Base-by-base conservation (phyloP, 306 rosid genomes). In the Inga laurina region DNA sequence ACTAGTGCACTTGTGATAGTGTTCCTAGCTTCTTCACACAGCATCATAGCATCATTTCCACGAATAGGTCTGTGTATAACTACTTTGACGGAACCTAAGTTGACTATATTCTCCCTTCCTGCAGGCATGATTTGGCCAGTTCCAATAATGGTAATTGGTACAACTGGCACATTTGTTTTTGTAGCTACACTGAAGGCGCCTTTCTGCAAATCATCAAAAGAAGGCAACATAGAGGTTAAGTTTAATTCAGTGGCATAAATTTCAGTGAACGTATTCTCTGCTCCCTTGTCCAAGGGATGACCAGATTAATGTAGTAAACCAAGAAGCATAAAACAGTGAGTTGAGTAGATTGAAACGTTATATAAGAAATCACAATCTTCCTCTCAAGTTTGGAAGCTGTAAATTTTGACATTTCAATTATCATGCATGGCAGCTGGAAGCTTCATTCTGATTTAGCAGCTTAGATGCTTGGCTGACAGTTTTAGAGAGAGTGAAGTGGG, bases 121-220 rank as follows among this genome's bases (percentile, higher is more conserved):
- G 92, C 78, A 84, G 98, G 99, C 99, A 96, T 96, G 82, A 96
- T 91, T 76, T 86, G 81, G 73, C 99, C 98, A 5, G 99, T 92
- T 87, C 99, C 99, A 77, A 90, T 78, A 41, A 96, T 91, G 69
- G 98, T 92, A 48, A 96, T 94, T 21, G 99, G 99, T 61, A 96
- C 97, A 37, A 94, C 92, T 10, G 97, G 98, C 69, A 87, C 95
- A 62, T 86, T 89, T 27, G 90, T 88, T 83, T 94, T 94, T 15
- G 82, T 93, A 30, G 99, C 98, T 87, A 96, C 80, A 87, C 97
- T 96, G 88, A 96, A 96, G 77, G 99, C 99, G 75, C 99, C 99
- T 86, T 92, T 96, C 99, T 95, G 91, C 83, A 81, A 56, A 71
- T 88, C 76, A 84, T 77, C 80, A 84, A 71, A 57, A 49, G 54